Base-by-base conservation (phyloP, 2,329 filamentous ascomycete species). In the Claviceps sp. region DNA sequence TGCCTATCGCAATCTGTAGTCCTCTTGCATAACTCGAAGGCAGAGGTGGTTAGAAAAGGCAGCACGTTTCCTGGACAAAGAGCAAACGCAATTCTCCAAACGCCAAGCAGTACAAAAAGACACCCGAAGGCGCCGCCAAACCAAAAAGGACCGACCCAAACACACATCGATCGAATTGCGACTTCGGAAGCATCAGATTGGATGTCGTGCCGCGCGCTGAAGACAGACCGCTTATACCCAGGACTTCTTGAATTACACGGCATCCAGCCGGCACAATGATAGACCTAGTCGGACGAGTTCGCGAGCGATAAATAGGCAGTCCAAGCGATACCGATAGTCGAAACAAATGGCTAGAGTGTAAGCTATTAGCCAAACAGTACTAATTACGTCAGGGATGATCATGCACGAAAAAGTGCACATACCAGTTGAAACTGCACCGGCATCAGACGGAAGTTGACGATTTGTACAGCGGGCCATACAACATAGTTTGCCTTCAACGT, bases 351-450 rank as follows among this genome's bases (percentile, higher is more conserved):
- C 90, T 95, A 37, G 37, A 2, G 42, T 6, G n/a, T 3, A 6
- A 38, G 24, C 22, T 7, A 13, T 48, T 48, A 48, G 46, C 46
- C 30, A 34, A 34, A 34, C 9, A 34, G 9, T 34, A 34, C 30
- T 11, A 34, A 34, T 16, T 5, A 50, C 5, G 14, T 34, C 9
- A 34, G 8, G 18, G 13, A 79, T 34, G 9, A 5, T 4, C 9
- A 24, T 22, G 18, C 18, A 6, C 13, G 14, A n/a, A 8, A 44
- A 5, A 20, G 30, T 24, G 5, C 40, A 54, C 89, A 76, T 72
- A 96, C 90, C 69, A 98, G 85, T 69, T 98, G 93, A 67, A 93
- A 95, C 65, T 95, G 90, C 50, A 97, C 84, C 14, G 93, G 93
- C 75, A 98, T 89, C 59, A 97, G 66, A 34, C 91, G 81, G 72